Conservation (phyloP, 2,329 filamentous ascomycete species). For the Fusarium pseudocircinatum region DNA sequence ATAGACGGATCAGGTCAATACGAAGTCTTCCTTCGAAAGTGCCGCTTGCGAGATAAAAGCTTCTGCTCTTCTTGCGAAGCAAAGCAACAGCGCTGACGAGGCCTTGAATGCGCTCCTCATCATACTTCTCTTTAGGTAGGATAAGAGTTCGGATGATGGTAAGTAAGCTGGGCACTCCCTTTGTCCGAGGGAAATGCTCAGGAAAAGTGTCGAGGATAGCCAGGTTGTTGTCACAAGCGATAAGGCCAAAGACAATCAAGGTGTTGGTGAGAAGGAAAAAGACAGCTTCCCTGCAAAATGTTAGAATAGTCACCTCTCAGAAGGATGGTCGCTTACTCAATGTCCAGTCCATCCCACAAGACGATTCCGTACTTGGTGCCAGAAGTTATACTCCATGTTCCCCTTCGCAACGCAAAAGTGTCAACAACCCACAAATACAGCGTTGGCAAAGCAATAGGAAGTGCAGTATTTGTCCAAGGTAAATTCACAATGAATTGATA, state of each 20-base stretch:
- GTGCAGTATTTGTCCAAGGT: constrained; percentile 64
- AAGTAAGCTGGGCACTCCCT: constrained; percentile 36
- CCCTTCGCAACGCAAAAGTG: constrained; percentile 71
- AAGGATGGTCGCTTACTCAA: constrained; percentile 56
- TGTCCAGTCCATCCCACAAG: constrained; percentile 72
- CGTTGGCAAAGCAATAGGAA: constrained; percentile 71
- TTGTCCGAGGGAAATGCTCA: constrained; percentile 60
- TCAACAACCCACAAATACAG: constrained; percentile 79
- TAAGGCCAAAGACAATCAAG: constrained; percentile 74
- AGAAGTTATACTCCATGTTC: constrained; percentile 76
- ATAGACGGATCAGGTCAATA: constrained; percentile 74
- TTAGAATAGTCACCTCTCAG: neutral
- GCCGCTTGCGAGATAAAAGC: constrained; percentile 77
- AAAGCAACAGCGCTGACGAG: constrained; percentile 67
- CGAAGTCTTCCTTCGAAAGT: constrained; percentile 74
- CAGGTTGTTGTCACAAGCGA: constrained; percentile 75
- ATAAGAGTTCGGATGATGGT: constrained; percentile 61
- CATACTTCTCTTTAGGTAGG: constrained; percentile 58
- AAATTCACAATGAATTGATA: constrained; percentile 71
- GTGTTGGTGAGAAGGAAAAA: constrained; percentile 78
- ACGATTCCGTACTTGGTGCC: constrained; percentile 73
- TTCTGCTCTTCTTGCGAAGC: constrained; percentile 72
- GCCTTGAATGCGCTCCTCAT: constrained; percentile 65
- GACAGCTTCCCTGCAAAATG: constrained; percentile 63
- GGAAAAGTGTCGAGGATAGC: constrained; percentile 73